Conservation (phyloP, 495 filamentous ascomycete species). For the Apodospora peruviana region DNA sequence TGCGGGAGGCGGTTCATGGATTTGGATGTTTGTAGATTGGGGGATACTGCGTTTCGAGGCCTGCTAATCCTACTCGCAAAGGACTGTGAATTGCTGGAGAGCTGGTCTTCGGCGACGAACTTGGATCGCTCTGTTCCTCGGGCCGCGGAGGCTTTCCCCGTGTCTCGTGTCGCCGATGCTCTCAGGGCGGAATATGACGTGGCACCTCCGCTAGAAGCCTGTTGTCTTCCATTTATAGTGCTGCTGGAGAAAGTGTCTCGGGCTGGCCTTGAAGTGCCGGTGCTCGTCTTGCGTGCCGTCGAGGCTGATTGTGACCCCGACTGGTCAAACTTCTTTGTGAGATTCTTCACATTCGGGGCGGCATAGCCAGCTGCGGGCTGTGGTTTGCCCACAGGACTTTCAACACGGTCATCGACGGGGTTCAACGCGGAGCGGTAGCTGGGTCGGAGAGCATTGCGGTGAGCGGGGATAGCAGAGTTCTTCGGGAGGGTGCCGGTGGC, state of each 20-base stretch:
- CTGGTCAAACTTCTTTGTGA: conserved; percentile 50
- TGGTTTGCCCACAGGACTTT: conserved; percentile 17
- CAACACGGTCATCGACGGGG: conserved; percentile 37
- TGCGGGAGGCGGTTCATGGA: conserved; percentile 40
- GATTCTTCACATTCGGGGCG: conserved; percentile 46
- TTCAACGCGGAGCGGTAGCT: conserved; percentile 43
- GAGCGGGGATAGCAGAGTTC: conserved; percentile 23
- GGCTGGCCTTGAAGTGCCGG: conserved; percentile 19
- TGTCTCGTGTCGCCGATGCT: conserved; percentile 28
- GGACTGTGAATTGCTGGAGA: conserved; percentile 44
- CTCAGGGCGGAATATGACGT: conserved; percentile 30
- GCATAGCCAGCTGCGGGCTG: conserved; percentile 18
- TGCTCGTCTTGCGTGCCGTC: conserved; percentile 22
- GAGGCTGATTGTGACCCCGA: conserved; percentile 11
- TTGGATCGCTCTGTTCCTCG: conserved; percentile 37
- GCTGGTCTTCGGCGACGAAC: conserved; percentile 35
- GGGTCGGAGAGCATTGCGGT: conserved; percentile 23
- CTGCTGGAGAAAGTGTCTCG: conserved; percentile 26
- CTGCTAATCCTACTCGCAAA: conserved; percentile 47
- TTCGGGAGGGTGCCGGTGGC: conserved; percentile 29
- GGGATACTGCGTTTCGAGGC: conserved; percentile 33
- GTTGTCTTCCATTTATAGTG: conserved; percentile 24
- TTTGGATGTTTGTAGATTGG: conserved; percentile 37
- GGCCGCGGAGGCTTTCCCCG: conserved; percentile 14
- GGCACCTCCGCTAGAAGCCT: conserved; percentile 19